Evolutionary conservation across 768 basidiomycete species (phyloP).

Genomic region (Boletus sp.): DNA sequence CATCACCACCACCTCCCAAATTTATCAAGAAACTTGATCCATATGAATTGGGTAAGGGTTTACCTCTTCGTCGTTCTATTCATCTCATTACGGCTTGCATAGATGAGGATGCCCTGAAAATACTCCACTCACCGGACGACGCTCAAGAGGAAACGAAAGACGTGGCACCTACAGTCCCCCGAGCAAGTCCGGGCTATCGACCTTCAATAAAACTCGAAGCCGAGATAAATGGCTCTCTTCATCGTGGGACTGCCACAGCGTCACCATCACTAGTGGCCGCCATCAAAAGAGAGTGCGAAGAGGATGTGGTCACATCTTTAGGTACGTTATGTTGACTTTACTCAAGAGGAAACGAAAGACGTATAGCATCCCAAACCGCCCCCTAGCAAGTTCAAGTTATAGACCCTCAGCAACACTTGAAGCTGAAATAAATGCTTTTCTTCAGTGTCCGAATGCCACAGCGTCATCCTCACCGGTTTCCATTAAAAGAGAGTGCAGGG

Average conservation of each 20-base stretch:
- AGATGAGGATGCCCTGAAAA: slow-evolving; percentile 27
- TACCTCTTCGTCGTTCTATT: background rate
- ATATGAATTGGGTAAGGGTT: slow-evolving; percentile 24
- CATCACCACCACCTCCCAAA: slow-evolving; percentile 9
- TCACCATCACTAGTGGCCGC: background rate
- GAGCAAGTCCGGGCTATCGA: slow-evolving; percentile 3
- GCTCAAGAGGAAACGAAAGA: slow-evolving; percentile 2
- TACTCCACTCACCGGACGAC: slow-evolving; percentile 8
- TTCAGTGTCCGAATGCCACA: background rate
- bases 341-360: background rate
- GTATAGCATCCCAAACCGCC: background rate
- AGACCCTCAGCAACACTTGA: slow-evolving; percentile 2
- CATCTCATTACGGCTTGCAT: background rate
- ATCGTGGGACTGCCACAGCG: background rate
- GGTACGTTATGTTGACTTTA: background rate
- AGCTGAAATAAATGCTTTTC: slow-evolving; percentile 1
- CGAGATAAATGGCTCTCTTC: slow-evolving; percentile 2
- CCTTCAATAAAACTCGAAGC: slow-evolving; percentile 7
- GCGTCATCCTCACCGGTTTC: background rate
- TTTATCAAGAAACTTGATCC: slow-evolving; percentile 30
- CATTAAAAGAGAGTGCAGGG: slow-evolving; percentile 17
- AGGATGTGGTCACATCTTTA: background rate
- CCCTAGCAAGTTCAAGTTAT: background rate
- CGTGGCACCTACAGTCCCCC: background rate
- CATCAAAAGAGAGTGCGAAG: slow-evolving; percentile 19